Evolutionary conservation across 805 yeast genomes (phyloP).

Genomic region (Schwanniomyces occidentalis): DNA sequence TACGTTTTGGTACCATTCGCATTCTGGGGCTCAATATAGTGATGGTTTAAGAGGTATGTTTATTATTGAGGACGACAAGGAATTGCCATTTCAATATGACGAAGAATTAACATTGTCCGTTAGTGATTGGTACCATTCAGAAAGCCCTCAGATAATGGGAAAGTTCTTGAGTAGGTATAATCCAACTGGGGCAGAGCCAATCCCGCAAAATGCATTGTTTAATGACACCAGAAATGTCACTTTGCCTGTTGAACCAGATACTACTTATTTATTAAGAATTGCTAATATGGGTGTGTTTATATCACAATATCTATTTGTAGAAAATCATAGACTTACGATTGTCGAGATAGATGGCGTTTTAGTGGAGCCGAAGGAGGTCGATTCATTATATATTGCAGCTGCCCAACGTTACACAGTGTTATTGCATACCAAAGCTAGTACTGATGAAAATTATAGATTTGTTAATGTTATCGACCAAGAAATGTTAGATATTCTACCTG

Average conservation of each 20-base stretch:
- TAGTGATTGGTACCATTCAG: slow-evolving; percentile 86
- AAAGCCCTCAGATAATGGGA: slow-evolving; percentile 50
- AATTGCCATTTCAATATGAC: slow-evolving; percentile 51
- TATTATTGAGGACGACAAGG: slow-evolving; percentile 48
- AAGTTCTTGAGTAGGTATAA: slow-evolving; percentile 69
- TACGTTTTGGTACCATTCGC: slow-evolving; percentile 74
- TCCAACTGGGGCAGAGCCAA: slow-evolving; percentile 98
- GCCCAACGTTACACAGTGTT: slow-evolving; percentile 92
- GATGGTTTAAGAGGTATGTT: slow-evolving; percentile 76
- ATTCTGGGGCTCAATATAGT: slow-evolving; percentile 72
- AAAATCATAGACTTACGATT: slow-evolving; percentile 82
- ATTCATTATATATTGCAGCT: slow-evolving; percentile 73
- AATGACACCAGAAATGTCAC: slow-evolving; percentile 79
- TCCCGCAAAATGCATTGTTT: slow-evolving; percentile 77
- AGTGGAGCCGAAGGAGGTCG: slow-evolving; percentile 72
- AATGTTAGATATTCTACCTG: slow-evolving; percentile 79
- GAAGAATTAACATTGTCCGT: slow-evolving; percentile 71
- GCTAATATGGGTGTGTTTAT: slow-evolving; percentile 89
- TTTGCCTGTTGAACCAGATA: slow-evolving; percentile 80
- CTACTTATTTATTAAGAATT: slow-evolving; percentile 78
- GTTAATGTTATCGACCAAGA: slow-evolving; percentile 77
- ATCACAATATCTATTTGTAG: slow-evolving; percentile 85
- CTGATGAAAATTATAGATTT: slow-evolving; percentile 71
- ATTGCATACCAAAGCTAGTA: slow-evolving; percentile 65
- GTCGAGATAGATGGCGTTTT: slow-evolving; percentile 92